A percentile compares a stretch with the other conserved stretches of the same genome.
Conservation (phyloP, 441 rosid species). For the Capsella rubella region DNA sequence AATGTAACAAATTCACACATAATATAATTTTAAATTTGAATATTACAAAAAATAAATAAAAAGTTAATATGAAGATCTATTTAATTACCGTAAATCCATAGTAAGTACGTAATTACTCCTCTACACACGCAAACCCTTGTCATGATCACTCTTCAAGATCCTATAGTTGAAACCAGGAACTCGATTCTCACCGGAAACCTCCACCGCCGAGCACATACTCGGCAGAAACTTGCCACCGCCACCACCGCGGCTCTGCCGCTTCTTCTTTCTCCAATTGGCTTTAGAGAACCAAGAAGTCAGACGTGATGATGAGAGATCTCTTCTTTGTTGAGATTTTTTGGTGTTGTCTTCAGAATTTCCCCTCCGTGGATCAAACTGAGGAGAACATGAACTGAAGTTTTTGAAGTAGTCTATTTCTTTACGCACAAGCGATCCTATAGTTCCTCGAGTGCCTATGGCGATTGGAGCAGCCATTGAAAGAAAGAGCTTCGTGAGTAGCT, state of each 20-base stretch:
- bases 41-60: not conserved
- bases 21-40: not conserved
- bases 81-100: slow-evolving; percentile 22
- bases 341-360: slow-evolving; percentile 41
- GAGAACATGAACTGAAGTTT: slow-evolving; percentile 43
- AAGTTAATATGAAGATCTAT: slow-evolving; percentile 6
- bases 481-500: slow-evolving; percentile 6
- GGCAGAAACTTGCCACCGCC: slow-evolving; percentile 51
- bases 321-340: slow-evolving; percentile 45
- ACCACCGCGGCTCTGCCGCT: slow-evolving; percentile 40
- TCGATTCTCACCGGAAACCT: slow-evolving; percentile 52
- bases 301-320: slow-evolving; percentile 49
- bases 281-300: slow-evolving; percentile 61
- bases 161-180: slow-evolving; percentile 70
- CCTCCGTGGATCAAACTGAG: slow-evolving; percentile 38
- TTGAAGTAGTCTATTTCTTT: slow-evolving; percentile 83
- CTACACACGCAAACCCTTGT: slow-evolving; percentile 30
- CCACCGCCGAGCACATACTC: slow-evolving; percentile 63
- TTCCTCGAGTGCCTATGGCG: slow-evolving; percentile 87
- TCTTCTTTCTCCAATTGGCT: slow-evolving; percentile 61
- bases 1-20: slow-evolving; percentile 12
- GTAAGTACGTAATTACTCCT: not conserved
- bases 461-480: slow-evolving; percentile 59
- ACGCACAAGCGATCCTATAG: slow-evolving; percentile 82
- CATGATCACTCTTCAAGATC: slow-evolving; percentile 64